Base-by-base conservation (phyloP, 805 yeast species). In the Pichia paraexigua region DNA sequence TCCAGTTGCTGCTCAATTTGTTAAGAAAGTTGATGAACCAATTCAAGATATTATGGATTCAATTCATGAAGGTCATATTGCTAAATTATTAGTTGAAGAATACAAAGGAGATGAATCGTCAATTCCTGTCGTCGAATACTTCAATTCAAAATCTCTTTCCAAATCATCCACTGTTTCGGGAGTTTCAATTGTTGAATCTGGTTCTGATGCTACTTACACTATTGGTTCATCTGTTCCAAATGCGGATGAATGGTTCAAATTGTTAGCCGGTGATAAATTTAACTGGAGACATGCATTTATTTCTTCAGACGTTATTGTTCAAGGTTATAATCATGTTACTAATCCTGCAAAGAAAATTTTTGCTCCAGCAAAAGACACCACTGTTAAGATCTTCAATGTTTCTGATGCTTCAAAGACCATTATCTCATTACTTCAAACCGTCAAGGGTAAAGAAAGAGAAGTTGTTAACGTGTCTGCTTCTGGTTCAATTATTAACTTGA, bases 1-100 rank as follows among this genome's bases (percentile, higher is more conserved):
- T 62, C 99, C 99, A 48, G 98, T 94, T 60, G 96, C 99, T 62
- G 97, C 96, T 61, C 90, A 84, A 72, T 91, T 75, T 76, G 83
- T 97, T 61, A 86, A 78, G 63, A 75, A 77, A 65, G 94, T 87
- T 55, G 83, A 94, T 66, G 97, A 89, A 73, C 98, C 99, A 63
- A 87, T 94, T 65, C 83, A 87, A 71, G 87, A 85, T 44, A 90
- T 94, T 60, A 72, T 94, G 72, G 97, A 92, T 66, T 73, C 78
- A 60, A 84, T 94, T 56, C 97, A 94, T 64, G 82, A 90, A 39
- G 97, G 96, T 54, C 97, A 91, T 71, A 85, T 94, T 65, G 71
- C 73, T 52, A 80, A 69, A 60, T 76, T 87, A 65, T 65, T 90
- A 60, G 71, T 75, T 55, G 92, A 87, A 56, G 79, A 74, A 50